These are phyloP conservation scores for Borovskyia barvae DNA, from an alignment of 208 protist genomes.

Conservation along the genomic window DNA sequence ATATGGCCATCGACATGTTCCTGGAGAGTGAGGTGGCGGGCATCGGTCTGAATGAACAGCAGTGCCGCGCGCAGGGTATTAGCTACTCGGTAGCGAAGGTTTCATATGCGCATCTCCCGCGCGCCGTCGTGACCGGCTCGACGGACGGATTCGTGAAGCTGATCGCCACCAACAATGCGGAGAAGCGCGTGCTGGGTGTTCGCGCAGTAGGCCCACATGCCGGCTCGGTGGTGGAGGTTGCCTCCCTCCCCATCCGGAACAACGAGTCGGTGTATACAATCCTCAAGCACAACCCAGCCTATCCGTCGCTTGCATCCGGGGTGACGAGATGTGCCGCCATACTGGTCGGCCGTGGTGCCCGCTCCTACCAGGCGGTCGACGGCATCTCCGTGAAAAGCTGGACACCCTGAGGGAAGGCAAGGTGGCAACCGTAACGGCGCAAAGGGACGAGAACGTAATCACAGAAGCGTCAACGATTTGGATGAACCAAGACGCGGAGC, in stretches of 20 bases:
- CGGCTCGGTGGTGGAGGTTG: constrained; percentile 64
- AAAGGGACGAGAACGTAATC: too few relatives aligned
- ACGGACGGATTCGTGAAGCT: constrained; percentile 69
- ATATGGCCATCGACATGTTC: constrained; percentile 53
- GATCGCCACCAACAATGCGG: constrained; percentile 60
- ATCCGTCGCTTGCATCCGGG: constrained; percentile 52
- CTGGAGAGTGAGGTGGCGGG: constrained; percentile 60
- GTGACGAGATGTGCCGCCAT: constrained; percentile 63
- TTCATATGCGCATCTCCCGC: constrained; percentile 37
- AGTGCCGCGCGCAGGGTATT: constrained; percentile 45
- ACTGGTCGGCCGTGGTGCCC: constrained; percentile 43
- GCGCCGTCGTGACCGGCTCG: constrained; percentile 47
- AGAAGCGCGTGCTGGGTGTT: constrained; percentile 67
- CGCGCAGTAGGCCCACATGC: constrained; percentile 58
- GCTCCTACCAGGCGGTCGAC: constrained; percentile 37
- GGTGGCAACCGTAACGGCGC: too few relatives aligned
- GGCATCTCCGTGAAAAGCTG: constrained; percentile 33
- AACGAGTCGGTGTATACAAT: constrained; percentile 59
- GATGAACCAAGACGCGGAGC: too few relatives aligned
- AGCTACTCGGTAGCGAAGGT: constrained; percentile 54
- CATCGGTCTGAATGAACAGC: constrained; percentile 65
- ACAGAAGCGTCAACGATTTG: too few relatives aligned
- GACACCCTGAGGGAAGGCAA: constrained; percentile 7
- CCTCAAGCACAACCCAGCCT: constrained; percentile 48
- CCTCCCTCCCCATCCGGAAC: constrained; percentile 54